Conservation (phyloP, 2,329 filamentous ascomycete species). For the Microsporum ferrugineum region DNA sequence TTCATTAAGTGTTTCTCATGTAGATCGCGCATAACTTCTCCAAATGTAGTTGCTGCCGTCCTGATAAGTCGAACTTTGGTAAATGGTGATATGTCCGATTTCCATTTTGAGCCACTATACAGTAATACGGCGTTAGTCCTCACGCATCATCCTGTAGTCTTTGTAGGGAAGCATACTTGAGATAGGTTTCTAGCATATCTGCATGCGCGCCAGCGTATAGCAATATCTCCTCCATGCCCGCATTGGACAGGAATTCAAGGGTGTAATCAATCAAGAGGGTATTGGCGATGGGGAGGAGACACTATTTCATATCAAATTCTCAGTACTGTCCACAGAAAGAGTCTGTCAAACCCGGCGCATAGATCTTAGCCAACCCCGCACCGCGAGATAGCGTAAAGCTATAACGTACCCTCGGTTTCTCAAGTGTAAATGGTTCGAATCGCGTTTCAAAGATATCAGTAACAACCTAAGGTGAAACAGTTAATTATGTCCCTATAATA, state of each 20-base stretch:
- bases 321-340: neutral
- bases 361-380: neutral
- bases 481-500: neutral
- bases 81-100: slow-evolving; percentile 64
- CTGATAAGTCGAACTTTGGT: slow-evolving; percentile 71
- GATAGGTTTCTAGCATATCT: slow-evolving; percentile 75
- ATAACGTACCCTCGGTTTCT: slow-evolving; percentile 65
- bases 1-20: slow-evolving; percentile 75
- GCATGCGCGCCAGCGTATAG: slow-evolving; percentile 84
- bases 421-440: slow-evolving; percentile 79
- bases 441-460: slow-evolving; percentile 90
- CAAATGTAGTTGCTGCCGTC: slow-evolving; percentile 74
- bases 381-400: neutral
- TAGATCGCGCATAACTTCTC: slow-evolving; percentile 88
- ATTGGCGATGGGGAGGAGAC: slow-evolving; percentile 84
- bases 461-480: slow-evolving; percentile 50
- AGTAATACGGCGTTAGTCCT: neutral
- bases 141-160: neutral
- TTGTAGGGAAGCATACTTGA: slow-evolving; percentile 42
- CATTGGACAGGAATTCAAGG: slow-evolving; percentile 87
- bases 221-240: slow-evolving; percentile 87
- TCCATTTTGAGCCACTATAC: slow-evolving; percentile 58
- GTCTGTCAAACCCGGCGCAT: neutral
- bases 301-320: slow-evolving; percentile 42
- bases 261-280: slow-evolving; percentile 95